A percentile compares a stretch with the other conserved stretches of the same genome.
Conservation (phyloP, 495 filamentous ascomycete species). For the Ramalina peruviana region DNA sequence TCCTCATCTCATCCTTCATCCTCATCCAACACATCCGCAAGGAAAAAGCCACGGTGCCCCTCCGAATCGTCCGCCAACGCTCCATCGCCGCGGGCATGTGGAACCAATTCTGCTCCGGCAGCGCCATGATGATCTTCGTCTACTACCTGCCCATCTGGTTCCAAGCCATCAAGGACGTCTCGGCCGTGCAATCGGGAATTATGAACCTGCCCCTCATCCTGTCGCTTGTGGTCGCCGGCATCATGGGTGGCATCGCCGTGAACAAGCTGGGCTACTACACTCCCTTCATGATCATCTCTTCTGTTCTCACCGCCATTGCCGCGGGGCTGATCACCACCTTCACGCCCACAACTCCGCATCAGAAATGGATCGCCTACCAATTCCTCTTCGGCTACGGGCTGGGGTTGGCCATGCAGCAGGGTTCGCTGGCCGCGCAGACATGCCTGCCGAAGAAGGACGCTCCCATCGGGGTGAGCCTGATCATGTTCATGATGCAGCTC, state of each 20-base stretch:
- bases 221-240: conserved; percentile 29
- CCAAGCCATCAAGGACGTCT: conserved; percentile 40
- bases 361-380: conserved; percentile 56
- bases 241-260: conserved; percentile 37
- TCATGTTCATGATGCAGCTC: conserved; percentile 53
- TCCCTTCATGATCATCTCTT: conserved; percentile 40
- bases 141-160: conserved; percentile 67
- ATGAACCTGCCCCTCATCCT: conserved; percentile 31
- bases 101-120: conserved; percentile 16
- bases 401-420: conserved; percentile 59
- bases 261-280: conserved; percentile 51
- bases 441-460: conserved; percentile 42
- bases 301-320: conserved; percentile 42
- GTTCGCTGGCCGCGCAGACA: conserved; percentile 49
- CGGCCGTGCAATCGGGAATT: conserved; percentile 24
- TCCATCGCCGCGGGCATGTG: conserved; percentile 36
- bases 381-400: conserved; percentile 57
- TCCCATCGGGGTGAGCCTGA: conserved; percentile 45
- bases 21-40: conserved; percentile 31
- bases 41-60: conserved; percentile 38
- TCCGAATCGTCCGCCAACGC: conserved; percentile 40
- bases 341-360: conserved; percentile 30
- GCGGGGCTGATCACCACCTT: conserved; percentile 52
- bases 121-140: conserved; percentile 25
- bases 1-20: conserved; percentile 31